Conservation (phyloP, 73 alveolate genomes). For the Strombidium stylifer region DNA sequence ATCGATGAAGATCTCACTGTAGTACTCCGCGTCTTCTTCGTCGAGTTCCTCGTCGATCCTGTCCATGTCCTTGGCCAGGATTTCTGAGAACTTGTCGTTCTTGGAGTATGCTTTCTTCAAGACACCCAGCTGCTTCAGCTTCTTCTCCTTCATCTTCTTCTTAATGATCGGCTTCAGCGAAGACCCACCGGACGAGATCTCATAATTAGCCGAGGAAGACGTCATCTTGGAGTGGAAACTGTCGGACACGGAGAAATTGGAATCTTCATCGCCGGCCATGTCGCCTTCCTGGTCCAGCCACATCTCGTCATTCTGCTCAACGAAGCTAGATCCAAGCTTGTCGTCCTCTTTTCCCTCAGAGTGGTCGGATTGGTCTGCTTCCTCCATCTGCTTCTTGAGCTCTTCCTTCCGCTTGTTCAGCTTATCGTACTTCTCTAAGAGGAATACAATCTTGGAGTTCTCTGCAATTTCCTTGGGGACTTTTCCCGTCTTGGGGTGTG, state of each 20-base stretch:
- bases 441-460: slow-evolving; percentile 4
- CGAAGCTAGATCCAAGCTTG: too few species aligned
- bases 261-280: too few species aligned
- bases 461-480: slow-evolving; percentile 31
- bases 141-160: slow-evolving; percentile 19
- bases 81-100: background rate
- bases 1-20: slow-evolving; percentile 7
- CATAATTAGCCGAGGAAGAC: background rate
- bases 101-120: background rate
- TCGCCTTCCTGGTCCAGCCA: too few species aligned
- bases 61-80: background rate
- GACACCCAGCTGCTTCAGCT: slow-evolving; percentile 5
- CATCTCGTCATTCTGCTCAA: too few species aligned
- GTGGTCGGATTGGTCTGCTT: background rate
- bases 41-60: background rate
- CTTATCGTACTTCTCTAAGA: slow-evolving; percentile 24
- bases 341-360: slow-evolving; percentile 3
- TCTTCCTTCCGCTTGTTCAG: too few species aligned
- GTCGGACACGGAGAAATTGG: background rate
- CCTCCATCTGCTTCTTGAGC: background rate
- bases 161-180: background rate
- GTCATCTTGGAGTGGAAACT: background rate
- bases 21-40: background rate
- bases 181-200: background rate
- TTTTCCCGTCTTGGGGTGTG: background rate